phyloP scores from a whole-genome alignment of 768 basidiomycete species.

The Amanita inopinata region DNA sequence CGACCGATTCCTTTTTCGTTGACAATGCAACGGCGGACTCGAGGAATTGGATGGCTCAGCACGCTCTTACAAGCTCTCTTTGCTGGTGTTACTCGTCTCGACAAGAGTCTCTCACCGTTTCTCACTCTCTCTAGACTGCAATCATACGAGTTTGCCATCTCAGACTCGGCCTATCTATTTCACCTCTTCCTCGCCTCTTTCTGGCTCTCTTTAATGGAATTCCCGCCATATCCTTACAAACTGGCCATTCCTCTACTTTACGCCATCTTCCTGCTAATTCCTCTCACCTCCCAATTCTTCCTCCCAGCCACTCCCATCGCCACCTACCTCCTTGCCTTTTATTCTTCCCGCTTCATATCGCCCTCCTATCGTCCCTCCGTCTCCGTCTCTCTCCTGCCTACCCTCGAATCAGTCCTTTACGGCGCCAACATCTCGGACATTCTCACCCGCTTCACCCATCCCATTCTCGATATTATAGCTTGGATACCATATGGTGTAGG shows the following conservation, averaged over 20 bases:
- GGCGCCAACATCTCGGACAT: conserved; percentile 98
- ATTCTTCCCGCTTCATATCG: conserved; percentile 81
- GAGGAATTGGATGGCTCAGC: conserved; percentile 7
- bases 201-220: conserved; percentile 67
- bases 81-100: conserved; percentile 56
- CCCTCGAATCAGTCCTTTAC: conserved; percentile 89
- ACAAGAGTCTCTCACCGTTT: conserved; percentile 66
- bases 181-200: conserved; percentile 54
- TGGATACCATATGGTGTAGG: conserved; percentile 97
- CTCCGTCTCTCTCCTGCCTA: conserved; percentile 88
- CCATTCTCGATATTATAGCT: conserved; percentile 83
- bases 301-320: conserved; percentile 82
- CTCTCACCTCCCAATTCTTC: conserved; percentile 87
- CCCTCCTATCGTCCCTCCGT: conserved; percentile 66
- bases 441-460: conserved; percentile 89
- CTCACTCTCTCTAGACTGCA: conserved; percentile 54
- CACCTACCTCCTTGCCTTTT: conserved; percentile 80
- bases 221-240: conserved; percentile 63
- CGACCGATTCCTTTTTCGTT: too few relatives aligned
- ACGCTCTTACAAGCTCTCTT: conserved; percentile 36
- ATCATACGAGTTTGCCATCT: conserved; percentile 42
- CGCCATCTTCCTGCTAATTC: conserved; percentile 59
- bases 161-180: conserved; percentile 56
- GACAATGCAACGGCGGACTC: background rate
- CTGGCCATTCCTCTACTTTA: conserved; percentile 71